These are phyloP conservation scores for Stagonosporopsis tanaceti DNA, from an alignment of 2,329 filamentous ascomycete species.

Conservation along the genomic window DNA sequence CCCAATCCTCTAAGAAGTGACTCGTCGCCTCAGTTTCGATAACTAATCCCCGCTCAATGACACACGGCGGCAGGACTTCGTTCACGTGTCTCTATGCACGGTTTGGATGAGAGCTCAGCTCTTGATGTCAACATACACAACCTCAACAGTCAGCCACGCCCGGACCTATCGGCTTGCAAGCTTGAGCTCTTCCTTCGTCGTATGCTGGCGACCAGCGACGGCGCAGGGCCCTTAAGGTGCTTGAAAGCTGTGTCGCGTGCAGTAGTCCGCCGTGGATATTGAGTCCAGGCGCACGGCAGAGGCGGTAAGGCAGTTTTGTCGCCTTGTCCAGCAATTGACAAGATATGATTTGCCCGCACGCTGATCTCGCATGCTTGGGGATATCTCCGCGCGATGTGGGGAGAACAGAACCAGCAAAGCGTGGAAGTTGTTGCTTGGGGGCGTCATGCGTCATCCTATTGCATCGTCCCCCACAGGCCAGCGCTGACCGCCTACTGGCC, in stretches of 20 bases:
- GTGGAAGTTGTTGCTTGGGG: slow-evolving; percentile 9
- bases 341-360: slow-evolving; percentile 18
- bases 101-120: not conserved
- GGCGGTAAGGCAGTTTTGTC: slow-evolving; percentile 20
- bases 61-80: not conserved
- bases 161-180: slow-evolving; percentile 12
- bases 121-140: not conserved
- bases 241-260: slow-evolving; percentile 14
- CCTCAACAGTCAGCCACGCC: not conserved
- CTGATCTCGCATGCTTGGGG: slow-evolving; percentile 15
- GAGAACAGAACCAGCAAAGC: slow-evolving; percentile 20
- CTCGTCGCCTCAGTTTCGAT: not conserved
- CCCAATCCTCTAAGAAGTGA: not conserved
- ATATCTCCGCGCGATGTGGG: slow-evolving; percentile 18
- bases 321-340: slow-evolving; percentile 13
- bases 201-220: not conserved
- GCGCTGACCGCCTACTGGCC: slow-evolving; percentile 18
- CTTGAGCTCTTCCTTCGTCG: not conserved
- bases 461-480: slow-evolving; percentile 20
- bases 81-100: not conserved
- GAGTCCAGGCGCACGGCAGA: not conserved
- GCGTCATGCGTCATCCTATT: slow-evolving; percentile 17
- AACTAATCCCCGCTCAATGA: not conserved
- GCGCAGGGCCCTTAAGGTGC: slow-evolving; percentile 2
- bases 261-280: slow-evolving; percentile 13